Evolutionary conservation across 768 basidiomycete species (phyloP).

Genomic region (Agrocybe pediades): DNA sequence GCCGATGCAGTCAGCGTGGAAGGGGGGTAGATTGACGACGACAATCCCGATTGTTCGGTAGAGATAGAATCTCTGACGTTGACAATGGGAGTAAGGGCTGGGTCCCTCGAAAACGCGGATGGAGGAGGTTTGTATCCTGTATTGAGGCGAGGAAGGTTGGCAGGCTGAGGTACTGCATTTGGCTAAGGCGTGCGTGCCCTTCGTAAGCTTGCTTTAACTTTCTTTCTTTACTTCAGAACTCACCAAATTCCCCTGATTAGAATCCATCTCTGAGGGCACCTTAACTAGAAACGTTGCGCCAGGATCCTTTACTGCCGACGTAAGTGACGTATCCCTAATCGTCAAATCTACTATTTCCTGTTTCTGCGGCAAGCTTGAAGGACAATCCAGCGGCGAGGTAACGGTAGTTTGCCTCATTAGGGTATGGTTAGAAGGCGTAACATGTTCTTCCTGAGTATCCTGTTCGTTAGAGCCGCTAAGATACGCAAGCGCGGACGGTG

Average conservation of each 20-base stretch:
- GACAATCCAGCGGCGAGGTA: constrained; percentile 20
- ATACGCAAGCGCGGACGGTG: constrained; percentile 35
- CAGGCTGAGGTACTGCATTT: constrained; percentile 33
- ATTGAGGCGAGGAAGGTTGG: constrained; percentile 30
- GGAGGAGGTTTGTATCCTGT: constrained; percentile 38
- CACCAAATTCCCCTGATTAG: constrained; percentile 35
- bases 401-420: constrained; percentile 7
- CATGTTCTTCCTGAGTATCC: constrained; percentile 22
- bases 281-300: constrained; percentile 33
- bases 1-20: constrained; percentile 67
- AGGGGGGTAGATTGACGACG: constrained; percentile 78
- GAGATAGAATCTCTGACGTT: constrained; percentile 59
- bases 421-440: constrained; percentile 1
- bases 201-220: constrained; percentile 16
- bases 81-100: constrained; percentile 39
- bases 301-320: constrained; percentile 22
- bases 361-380: constrained; percentile 29
- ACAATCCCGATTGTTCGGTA: constrained; percentile 66
- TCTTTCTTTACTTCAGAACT: constrained; percentile 23
- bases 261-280: constrained; percentile 23
- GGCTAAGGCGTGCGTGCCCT: constrained; percentile 22
- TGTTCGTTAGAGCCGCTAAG: constrained; percentile 25
- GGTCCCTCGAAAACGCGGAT: constrained; percentile 51
- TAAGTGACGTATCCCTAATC: constrained; percentile 27
- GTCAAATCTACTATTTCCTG: constrained; percentile 19